Evolutionary conservation across 2,329 filamentous ascomycete species (phyloP).

Genomic region (Botryotinia globosa): DNA sequence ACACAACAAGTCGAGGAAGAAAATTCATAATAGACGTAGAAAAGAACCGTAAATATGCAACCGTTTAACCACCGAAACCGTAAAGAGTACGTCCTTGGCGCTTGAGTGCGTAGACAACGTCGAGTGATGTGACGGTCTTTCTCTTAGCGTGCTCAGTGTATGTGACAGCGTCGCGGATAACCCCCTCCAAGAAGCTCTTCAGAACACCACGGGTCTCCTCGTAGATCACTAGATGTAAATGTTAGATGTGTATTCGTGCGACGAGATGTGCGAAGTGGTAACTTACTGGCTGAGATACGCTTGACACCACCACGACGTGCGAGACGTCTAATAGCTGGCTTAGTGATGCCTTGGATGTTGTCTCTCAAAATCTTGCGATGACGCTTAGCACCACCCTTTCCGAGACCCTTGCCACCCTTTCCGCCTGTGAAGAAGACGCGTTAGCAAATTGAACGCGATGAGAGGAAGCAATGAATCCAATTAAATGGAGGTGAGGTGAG

Average conservation of each 20-base stretch:
- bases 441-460: constrained; percentile 22
- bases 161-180: constrained; percentile 57
- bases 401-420: constrained; percentile 88
- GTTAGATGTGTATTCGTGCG: constrained; percentile 36
- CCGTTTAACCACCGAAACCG: constrained; percentile 61
- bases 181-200: constrained; percentile 80
- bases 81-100: constrained; percentile 65
- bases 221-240: constrained; percentile 62
- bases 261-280: background rate
- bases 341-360: constrained; percentile 99
- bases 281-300: constrained; percentile 92
- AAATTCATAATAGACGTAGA: constrained; percentile 34
- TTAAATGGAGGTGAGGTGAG: background rate
- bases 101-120: constrained; percentile 65
- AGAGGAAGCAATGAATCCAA: constrained; percentile 2
- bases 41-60: constrained; percentile 24
- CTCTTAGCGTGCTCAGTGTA: constrained; percentile 70
- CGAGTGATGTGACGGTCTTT: constrained; percentile 66
- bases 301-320: constrained; percentile 99
- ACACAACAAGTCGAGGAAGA: constrained; percentile 25
- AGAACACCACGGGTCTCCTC: constrained; percentile 78
- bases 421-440: constrained; percentile 35
- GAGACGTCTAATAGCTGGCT: constrained; percentile 97
- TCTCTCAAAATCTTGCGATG: constrained; percentile 99
- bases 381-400: constrained; percentile 98